Evolutionary conservation across 257 asterid species (phyloP).

Genomic region (Plectranthus barbatus): DNA sequence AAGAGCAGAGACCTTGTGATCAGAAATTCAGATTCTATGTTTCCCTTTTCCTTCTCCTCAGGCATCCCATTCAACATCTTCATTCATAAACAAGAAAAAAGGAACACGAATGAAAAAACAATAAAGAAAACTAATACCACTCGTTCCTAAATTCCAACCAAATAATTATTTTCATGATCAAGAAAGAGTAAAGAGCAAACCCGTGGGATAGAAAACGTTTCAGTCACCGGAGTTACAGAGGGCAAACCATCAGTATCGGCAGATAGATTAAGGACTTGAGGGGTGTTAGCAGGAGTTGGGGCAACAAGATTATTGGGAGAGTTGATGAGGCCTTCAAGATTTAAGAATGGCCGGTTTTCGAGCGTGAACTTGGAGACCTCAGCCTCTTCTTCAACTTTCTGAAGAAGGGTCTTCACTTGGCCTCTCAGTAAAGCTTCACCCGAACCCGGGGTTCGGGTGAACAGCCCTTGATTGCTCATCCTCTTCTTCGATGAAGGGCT

Average conservation of each 20-base stretch:
- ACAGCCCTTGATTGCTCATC: conserved; percentile 3
- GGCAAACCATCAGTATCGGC: conserved; percentile 10
- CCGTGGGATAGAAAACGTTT: conserved; percentile 42
- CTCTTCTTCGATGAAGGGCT: conserved; percentile 85
- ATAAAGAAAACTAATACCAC: too few relatives aligned
- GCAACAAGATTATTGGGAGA: conserved; percentile 60
- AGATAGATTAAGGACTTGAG: conserved; percentile 35
- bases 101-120: not conserved
- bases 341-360: conserved; percentile 39
- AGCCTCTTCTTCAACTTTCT: conserved; percentile 86
- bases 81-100: not conserved
- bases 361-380: conserved; percentile 38
- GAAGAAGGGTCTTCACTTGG: conserved; percentile 80
- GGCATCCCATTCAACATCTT: conserved; percentile 28
- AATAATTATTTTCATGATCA: not conserved
- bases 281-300: conserved; percentile 92
- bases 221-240: conserved; percentile 28
- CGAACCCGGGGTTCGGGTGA: conserved; percentile 57
- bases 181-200: conserved; percentile 16
- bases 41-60: conserved; percentile 29
- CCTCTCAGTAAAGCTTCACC: conserved; percentile 92
- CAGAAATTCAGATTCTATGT: conserved; percentile 26
- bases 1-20: conserved; percentile 67
- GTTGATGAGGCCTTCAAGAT: conserved; percentile 33
- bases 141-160: not conserved